Percentiles rank a stretch among this genome's conserved stretches.
These are phyloP conservation scores for Podaxis pistillaris DNA, from an alignment of 768 basidiomycete species.

Conservation along the genomic window DNA sequence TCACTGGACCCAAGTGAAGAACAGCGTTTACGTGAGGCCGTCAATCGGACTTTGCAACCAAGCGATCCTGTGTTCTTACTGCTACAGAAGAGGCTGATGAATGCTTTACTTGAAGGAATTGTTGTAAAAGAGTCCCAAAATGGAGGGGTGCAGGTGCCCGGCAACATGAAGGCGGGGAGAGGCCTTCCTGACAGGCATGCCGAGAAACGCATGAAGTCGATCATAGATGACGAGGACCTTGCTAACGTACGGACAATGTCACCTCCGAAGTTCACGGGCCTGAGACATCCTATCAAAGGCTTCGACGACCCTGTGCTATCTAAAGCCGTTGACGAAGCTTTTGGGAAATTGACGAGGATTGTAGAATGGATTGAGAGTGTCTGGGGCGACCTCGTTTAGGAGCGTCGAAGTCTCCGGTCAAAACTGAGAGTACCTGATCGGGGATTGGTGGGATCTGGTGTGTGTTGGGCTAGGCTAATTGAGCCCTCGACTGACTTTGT, in stretches of 20 bases:
- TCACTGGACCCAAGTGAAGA: conserved; percentile 43
- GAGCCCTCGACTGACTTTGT: background rate
- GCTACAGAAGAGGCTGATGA: conserved; percentile 56
- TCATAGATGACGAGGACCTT: conserved; percentile 10
- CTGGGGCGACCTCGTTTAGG: conserved; percentile 47
- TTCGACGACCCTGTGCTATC: conserved; percentile 64
- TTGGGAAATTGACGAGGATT: conserved; percentile 36
- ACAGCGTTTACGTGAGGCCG: conserved; percentile 50
- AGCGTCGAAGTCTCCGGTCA: background rate
- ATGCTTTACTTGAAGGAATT: conserved; percentile 27
- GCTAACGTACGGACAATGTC: background rate
- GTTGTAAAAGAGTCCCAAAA: background rate
- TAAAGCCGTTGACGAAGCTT: conserved; percentile 39
- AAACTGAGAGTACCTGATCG: background rate
- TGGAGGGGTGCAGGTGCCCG: conserved; percentile 23
- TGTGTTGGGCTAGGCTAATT: background rate
- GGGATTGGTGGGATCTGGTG: background rate
- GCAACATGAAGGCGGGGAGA: conserved; percentile 35
- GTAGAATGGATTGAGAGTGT: conserved; percentile 55
- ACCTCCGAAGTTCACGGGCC: conserved; percentile 2
- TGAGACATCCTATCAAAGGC: conserved; percentile 45
- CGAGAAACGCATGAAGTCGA: conserved; percentile 22
- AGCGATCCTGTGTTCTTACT: conserved; percentile 67
- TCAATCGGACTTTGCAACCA: conserved; percentile 59
- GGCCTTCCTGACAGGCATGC: conserved; percentile 16